Percentiles rank a stretch among this genome's conserved stretches.
These are phyloP conservation scores for Nakataea oryzae DNA, from an alignment of 2,329 filamentous ascomycete species.

Conservation along the genomic window DNA sequence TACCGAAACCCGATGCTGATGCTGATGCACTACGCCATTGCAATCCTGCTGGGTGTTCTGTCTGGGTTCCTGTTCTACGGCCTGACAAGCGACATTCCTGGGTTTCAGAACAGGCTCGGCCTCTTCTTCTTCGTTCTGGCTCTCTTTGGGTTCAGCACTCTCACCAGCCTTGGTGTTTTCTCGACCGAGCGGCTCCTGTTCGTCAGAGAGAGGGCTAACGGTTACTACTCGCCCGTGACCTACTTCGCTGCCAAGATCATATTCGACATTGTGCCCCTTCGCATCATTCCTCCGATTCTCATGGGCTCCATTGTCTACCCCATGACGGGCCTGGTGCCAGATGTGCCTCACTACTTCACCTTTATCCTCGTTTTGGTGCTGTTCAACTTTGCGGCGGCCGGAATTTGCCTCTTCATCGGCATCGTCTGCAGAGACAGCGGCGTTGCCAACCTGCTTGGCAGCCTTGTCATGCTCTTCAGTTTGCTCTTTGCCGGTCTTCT, in stretches of 20 bases:
- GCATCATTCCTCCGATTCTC: conserved; percentile 86
- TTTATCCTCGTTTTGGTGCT: conserved; percentile 88
- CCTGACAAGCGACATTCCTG: conserved; percentile 87
- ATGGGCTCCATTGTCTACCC: conserved; percentile 96
- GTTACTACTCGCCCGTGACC: conserved; percentile 87
- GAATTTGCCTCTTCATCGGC: conserved; percentile 91
- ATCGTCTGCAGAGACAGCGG: conserved; percentile 87
- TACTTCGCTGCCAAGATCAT: conserved; percentile 95
- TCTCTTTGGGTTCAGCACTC: conserved; percentile 90
- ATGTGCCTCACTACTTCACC: conserved; percentile 74
- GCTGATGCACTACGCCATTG: conserved; percentile 96
- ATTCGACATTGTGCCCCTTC: conserved; percentile 94
- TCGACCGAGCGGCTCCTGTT: conserved; percentile 85
- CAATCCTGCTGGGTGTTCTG: conserved; percentile 86
- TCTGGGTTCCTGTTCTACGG: conserved; percentile 96
- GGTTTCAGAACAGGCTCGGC: conserved; percentile 94
- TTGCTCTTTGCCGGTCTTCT: conserved; percentile 88
- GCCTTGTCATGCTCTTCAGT: conserved; percentile 94
- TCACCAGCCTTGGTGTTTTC: conserved; percentile 90
- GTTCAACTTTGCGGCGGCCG: conserved; percentile 90
- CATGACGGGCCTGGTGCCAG: conserved; percentile 87
- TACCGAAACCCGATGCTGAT: conserved; percentile 97
- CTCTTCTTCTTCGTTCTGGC: conserved; percentile 97
- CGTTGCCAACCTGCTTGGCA: conserved; percentile 88
- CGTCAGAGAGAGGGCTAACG: conserved; percentile 86